phyloP scores from a whole-genome alignment of 257 asterid genomes.

The Vinca minor region DNA sequence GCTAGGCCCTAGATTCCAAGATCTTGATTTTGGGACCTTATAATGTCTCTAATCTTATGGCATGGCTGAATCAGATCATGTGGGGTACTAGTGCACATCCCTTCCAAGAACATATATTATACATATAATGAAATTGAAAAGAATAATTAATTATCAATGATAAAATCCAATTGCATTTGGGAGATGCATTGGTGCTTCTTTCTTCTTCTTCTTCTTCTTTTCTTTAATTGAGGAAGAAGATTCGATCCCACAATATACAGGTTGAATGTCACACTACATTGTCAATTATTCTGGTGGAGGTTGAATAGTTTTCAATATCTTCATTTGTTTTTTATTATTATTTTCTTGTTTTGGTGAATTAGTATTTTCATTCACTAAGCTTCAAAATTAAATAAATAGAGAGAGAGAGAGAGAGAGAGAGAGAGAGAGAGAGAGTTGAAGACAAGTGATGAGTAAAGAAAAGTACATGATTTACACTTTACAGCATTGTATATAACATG shows the following conservation, averaged over 20 bases:
- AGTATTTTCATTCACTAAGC: too few relatives aligned
- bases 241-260: too few relatives aligned
- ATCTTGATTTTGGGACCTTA: constrained; percentile 3
- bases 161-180: not conserved
- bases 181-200: not conserved
- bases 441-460: not conserved
- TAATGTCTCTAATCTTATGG: too few relatives aligned
- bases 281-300: too few relatives aligned
- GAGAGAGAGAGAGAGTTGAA: not conserved
- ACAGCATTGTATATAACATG: not conserved
- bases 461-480: not conserved
- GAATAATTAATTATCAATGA: not conserved
- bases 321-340: too few relatives aligned
- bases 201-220: too few relatives aligned
- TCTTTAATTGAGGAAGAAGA: too few relatives aligned
- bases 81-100: constrained; percentile 25
- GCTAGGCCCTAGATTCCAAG: constrained; percentile 1
- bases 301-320: too few relatives aligned
- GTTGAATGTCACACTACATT: constrained; percentile 34
- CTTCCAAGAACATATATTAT: constrained; percentile 12
- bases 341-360: constrained; percentile 17
- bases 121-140: not conserved
- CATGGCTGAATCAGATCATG: constrained; percentile 19
- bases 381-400: too few relatives aligned
- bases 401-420: too few relatives aligned